phyloP scores from a whole-genome alignment of 306 rosid genomes.

The Macrotyloma uniflorum region DNA sequence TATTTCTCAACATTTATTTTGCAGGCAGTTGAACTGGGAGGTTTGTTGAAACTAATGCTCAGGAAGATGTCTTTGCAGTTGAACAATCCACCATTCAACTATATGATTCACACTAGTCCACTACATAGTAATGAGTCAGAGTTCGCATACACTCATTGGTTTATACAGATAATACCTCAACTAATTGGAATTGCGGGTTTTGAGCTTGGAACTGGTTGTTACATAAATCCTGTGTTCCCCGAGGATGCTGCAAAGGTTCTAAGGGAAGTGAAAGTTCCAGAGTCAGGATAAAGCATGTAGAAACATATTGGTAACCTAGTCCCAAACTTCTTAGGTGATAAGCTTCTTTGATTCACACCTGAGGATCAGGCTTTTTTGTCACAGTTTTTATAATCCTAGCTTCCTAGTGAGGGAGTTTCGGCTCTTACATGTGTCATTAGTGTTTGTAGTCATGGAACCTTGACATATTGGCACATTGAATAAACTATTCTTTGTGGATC shows the following conservation, averaged over 20 bases:
- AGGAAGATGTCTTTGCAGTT: conserved; percentile 73
- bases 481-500: neutral
- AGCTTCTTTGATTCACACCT: neutral
- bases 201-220: conserved; percentile 81
- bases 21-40: conserved; percentile 83
- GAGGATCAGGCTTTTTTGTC: neutral
- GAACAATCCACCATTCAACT: conserved; percentile 81
- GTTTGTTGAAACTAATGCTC: conserved; percentile 71
- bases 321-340: conserved; percentile 1
- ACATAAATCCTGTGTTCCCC: conserved; percentile 81
- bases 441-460: neutral
- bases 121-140: conserved; percentile 49
- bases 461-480: neutral
- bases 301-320: neutral
- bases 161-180: conserved; percentile 80
- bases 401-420: neutral
- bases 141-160: conserved; percentile 70
- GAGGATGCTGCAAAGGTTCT: conserved; percentile 87
- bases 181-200: conserved; percentile 68
- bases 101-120: conserved; percentile 77
- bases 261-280: conserved; percentile 63
- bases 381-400: neutral
- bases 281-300: conserved; percentile 22
- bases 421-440: neutral
- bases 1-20: conserved; percentile 33